Base-by-base conservation (phyloP, 2,329 filamentous ascomycete genomes). In the Clarireedia homoeocarpa region DNA sequence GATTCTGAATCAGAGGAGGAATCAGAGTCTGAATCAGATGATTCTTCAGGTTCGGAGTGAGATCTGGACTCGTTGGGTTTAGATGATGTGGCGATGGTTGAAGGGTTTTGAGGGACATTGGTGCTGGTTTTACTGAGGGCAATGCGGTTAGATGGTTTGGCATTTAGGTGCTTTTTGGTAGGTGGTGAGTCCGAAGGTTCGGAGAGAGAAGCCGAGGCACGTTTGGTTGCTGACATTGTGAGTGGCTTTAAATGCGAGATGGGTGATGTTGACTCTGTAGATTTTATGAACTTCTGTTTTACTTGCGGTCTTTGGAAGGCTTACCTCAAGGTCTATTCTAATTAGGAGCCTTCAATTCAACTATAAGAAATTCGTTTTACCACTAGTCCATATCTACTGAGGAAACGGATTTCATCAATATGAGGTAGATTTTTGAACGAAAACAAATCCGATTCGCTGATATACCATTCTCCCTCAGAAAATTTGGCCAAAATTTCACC, bases 141-240 rank as follows among this genome's bases (percentile, higher is more conserved):
- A 17, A 15, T 42, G 30, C 52, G 52, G 30, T 54, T 49, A 7
- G 24, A 39, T 47, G n/a, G 36, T 27, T 50, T 54, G n/a, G 52
- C 23, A 17, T 54, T 39, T 20, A 49, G 51, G 0, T 38, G 36
- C 24, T 49, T 50, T 27, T 27, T 38, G 26, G 34, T 24, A n/a
- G 26, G 7, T 12, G 52, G 27, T n/a, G 45, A 24, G 3, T 50
- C 45, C 45, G 38, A 40, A n/a, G 36, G n/a, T 36, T 54, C 45
- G 38, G 45, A 40, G 52, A 39, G 34, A 12, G 38, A 40, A 39
- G 24, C 15, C 3, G 52, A 49, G 7, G 52, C n/a, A 14, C 17
- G 36, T 49, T 49, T 44, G 17, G 6, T 42, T 36, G 51, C 23
- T 48, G 52, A 50, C 52, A 55, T 55, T 14, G 36, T 50, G 52